Base-by-base conservation (phyloP, 345 rosid species). In the Eutrema yunnanense region DNA sequence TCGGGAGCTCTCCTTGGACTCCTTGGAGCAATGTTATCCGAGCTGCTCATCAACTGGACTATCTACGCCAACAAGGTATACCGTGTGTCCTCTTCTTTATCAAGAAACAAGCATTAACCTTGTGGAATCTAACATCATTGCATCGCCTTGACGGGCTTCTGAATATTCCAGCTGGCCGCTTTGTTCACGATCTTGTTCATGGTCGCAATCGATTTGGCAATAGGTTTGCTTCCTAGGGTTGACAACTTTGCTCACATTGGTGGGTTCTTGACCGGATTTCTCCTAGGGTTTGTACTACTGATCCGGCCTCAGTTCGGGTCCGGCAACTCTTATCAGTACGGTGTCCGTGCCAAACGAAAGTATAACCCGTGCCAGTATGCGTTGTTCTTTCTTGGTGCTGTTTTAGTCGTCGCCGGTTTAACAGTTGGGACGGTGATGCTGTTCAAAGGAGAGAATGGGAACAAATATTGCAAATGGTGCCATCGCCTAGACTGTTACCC, bases 1-100 rank as follows among this genome's bases (percentile, higher is more conserved):
- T 95, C 99, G 13, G 98, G 99, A 7, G 99, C 99, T 77, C 85
- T 95, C 63, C 86, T 96, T 71, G 99, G 99, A 69, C 98, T 96
- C 74, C 85, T 92, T 42, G 95, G 92, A 51, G 98, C 99, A 8
- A 92, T 92, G 98, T 64, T 88, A 58, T 87, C 99, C 1, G 99
- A 95, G 87, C 96, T 95, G 64, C 82, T 92, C 56, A 88, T 91
- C 56, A 96, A 96, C 75, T 96, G 99, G 99, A 85, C 90, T 49
- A 96, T 92, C 78, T 96, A 96, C 60, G 62, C 86, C 10, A 87
- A 85, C 55, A 96, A 92, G 97, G 99, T 95, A 19, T 19, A 53
- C 19, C 4, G 1, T 43, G 16, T 30, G 7, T 14, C 26, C 5
- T 26, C 3, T 34, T 36, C 12, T 40, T 62, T 46, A 34, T 14